Conservation (phyloP, 306 rosid species). For the Sesbania bispinosa region DNA sequence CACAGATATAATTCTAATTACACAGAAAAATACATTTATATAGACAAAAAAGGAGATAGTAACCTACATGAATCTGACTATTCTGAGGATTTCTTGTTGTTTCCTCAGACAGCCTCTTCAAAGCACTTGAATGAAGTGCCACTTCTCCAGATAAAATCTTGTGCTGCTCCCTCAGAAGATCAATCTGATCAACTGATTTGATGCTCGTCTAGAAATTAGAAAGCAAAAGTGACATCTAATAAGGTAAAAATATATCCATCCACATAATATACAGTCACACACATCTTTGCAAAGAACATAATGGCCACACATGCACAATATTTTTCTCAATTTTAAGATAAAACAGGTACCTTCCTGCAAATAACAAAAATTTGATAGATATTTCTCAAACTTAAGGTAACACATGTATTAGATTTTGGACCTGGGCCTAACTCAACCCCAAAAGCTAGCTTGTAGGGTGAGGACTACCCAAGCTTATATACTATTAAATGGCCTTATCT, state of each 20-base stretch:
- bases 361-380: slow-evolving; percentile 3
- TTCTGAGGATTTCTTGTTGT: slow-evolving; percentile 66
- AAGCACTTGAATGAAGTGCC: slow-evolving; percentile 85
- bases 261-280: not conserved
- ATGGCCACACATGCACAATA: not conserved
- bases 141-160: slow-evolving; percentile 89
- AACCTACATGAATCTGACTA: slow-evolving; percentile 65
- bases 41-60: slow-evolving; percentile 26
- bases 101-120: slow-evolving; percentile 89
- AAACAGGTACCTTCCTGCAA: slow-evolving; percentile 5
- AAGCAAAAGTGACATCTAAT: slow-evolving; percentile 15
- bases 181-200: slow-evolving; percentile 75
- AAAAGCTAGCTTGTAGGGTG: too few species aligned
- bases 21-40: not conserved
- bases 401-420: too few species aligned
- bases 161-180: slow-evolving; percentile 90
- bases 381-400: slow-evolving; percentile 17
- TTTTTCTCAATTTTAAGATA: not conserved
- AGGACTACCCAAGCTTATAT: too few species aligned
- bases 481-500: too few species aligned
- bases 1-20: slow-evolving; percentile 10
- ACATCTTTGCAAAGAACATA: not conserved
- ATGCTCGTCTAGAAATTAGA: slow-evolving; percentile 58
- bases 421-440: too few species aligned
- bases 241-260: slow-evolving; percentile 18